These are phyloP conservation scores for Solanum pinnatisectum DNA, from an alignment of 257 asterid species.

Conservation along the genomic window DNA sequence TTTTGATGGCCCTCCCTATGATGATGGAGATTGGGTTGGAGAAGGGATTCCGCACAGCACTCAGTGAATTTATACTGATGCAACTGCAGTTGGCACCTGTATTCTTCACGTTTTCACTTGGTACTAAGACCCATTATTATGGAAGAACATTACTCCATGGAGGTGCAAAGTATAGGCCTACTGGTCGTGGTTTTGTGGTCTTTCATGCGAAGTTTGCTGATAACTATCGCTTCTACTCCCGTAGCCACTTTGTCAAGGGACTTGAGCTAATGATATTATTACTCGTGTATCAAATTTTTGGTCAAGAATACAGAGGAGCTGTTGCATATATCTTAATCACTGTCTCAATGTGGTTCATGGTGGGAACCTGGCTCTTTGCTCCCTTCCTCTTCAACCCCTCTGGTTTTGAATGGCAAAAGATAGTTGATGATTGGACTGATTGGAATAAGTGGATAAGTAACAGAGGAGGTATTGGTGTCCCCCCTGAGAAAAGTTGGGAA, in stretches of 20 bases:
- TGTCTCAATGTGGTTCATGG: slow-evolving; percentile 96
- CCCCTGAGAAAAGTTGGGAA: slow-evolving; percentile 97
- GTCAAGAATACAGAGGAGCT: slow-evolving; percentile 58
- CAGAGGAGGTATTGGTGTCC: slow-evolving; percentile 97
- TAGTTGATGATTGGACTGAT: slow-evolving; percentile 96
- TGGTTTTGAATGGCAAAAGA: slow-evolving; percentile 99
- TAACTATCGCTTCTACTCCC: slow-evolving; percentile 88
- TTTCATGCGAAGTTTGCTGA: slow-evolving; percentile 96
- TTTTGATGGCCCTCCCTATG: slow-evolving; percentile 97
- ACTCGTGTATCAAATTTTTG: slow-evolving; percentile 79
- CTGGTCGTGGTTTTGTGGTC: slow-evolving; percentile 99
- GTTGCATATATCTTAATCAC: slow-evolving; percentile 75
- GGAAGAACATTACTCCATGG: slow-evolving; percentile 96
- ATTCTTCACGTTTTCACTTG: slow-evolving; percentile 92
- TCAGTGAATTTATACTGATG: slow-evolving; percentile 88
- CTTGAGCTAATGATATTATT: slow-evolving; percentile 82
- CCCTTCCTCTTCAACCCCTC: slow-evolving; percentile 98
- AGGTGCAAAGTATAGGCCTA: slow-evolving; percentile 87
- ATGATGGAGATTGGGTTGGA: slow-evolving; percentile 98
- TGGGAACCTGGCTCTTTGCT: slow-evolving; percentile 97
- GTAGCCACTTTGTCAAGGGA: slow-evolving; percentile 95
- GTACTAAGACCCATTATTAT: slow-evolving; percentile 86
- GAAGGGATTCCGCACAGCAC: slow-evolving; percentile 86
- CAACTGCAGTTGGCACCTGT: slow-evolving; percentile 96
- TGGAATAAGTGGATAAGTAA: slow-evolving; percentile 98